Conservation (phyloP, 805 yeast species). For the Yarrowia sp. region DNA sequence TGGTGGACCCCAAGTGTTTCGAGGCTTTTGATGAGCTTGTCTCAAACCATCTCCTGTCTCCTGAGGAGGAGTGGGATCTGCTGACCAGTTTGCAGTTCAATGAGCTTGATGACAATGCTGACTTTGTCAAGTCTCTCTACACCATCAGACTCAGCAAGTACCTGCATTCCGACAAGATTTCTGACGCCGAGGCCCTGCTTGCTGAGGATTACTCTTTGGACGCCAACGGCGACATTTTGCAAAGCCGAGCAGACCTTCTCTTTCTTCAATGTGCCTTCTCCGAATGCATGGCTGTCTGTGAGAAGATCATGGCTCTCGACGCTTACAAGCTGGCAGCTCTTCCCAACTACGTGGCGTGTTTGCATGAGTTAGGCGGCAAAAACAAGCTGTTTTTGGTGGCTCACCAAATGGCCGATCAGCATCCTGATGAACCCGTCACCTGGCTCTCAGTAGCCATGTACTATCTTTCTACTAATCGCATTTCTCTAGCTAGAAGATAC, state of each 20-base stretch:
- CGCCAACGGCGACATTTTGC: slow-evolving; percentile 64
- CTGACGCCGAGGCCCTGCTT: slow-evolving; percentile 63
- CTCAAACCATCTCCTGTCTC: slow-evolving; percentile 68
- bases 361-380: slow-evolving; percentile 78
- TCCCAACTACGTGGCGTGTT: slow-evolving; percentile 77
- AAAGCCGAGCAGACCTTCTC: slow-evolving; percentile 63
- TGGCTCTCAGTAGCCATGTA: slow-evolving; percentile 94
- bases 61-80: slow-evolving; percentile 84
- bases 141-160: slow-evolving; percentile 73
- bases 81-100: slow-evolving; percentile 61
- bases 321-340: slow-evolving; percentile 65
- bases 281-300: slow-evolving; percentile 73
- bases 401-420: slow-evolving; percentile 79
- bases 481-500: slow-evolving; percentile 78
- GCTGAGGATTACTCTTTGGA: slow-evolving; percentile 68
- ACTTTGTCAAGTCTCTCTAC: slow-evolving; percentile 72
- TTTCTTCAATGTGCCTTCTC: slow-evolving; percentile 76
- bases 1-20: slow-evolving; percentile 84
- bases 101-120: slow-evolving; percentile 71
- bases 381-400: slow-evolving; percentile 77
- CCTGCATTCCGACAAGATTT: slow-evolving; percentile 50
- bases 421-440: slow-evolving; percentile 76
- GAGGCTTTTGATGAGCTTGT: slow-evolving; percentile 86
- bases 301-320: slow-evolving; percentile 48
- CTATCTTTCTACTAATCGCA: slow-evolving; percentile 68